Evolutionary conservation across 805 yeast genomes (phyloP), one percentile per base, ranked within the genome.

Genomic region (Candida jianshihensis): DNA sequence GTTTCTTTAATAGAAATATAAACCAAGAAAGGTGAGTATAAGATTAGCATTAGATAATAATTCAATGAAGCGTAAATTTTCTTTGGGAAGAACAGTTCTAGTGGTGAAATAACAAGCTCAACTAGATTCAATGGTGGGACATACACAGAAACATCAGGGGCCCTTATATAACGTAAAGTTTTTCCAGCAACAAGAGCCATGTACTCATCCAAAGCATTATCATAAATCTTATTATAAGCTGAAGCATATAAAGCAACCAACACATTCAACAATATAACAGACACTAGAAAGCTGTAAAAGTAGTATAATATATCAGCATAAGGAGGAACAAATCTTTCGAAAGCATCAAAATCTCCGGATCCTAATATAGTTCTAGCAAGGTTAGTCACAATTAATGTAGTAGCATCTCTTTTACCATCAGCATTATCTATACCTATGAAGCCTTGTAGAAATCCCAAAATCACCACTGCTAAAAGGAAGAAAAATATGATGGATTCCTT

Each of bases 351-450:
- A 39, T 78, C 78, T 2, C 92, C 82, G 6, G 77, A 80, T 9
- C 88, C 87, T 40, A 87, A 65, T 8, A 88, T 75, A 0, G 92
- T 81, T 40, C 80, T 74, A 29, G 81, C 66, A 61, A 87, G 68
- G 14, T 80, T 78, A 9, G 75, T 61, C 31, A 85, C 57, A 34
- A 85, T 78, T 24, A 74, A 65, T 16, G 64, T 59, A 1, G 95
- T 83, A 19, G 84, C 81, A 46, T 86, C 92, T 39, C 81, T 66
- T 43, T 73, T 75, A 45, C 96, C 95, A 57, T 87, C 96, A 3
- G 94, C 82, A 26, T 84, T 81, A 59, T 87, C 96, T 37, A 87
- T 65, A 11, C 95, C 96, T 24, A 87, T 58, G 56, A 87, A 85
- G 0, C 94, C 95, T 55, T 87, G 96, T 37, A 85, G 61, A 59